Evolutionary conservation across 2,329 filamentous ascomycete genomes (phyloP).

Genomic region (Microdochium nivale): DNA sequence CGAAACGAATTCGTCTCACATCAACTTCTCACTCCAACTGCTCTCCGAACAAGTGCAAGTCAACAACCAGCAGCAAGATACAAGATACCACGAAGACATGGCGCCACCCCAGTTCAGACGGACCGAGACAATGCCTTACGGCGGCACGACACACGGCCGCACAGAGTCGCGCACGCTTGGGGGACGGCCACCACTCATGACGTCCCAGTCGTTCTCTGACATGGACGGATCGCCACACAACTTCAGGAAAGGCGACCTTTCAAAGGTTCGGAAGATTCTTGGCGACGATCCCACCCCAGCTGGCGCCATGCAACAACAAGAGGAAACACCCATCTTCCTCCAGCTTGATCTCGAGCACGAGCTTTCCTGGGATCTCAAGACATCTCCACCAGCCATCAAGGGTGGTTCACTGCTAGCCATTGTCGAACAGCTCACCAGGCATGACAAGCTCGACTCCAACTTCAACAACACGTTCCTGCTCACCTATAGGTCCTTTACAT

Average conservation of each 20-base stretch:
- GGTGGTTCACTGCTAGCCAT: constrained; percentile 83
- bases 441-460: constrained; percentile 88
- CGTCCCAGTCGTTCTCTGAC: constrained; percentile 57
- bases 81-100: constrained; percentile 8
- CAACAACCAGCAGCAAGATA: constrained; percentile 41
- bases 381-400: constrained; percentile 66
- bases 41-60: constrained; percentile 72
- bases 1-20: constrained; percentile 78
- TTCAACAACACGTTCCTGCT: constrained; percentile 98
- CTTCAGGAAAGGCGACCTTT: constrained; percentile 50
- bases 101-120: constrained; percentile 31
- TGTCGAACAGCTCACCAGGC: constrained; percentile 89
- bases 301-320: constrained; percentile 39
- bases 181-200: constrained; percentile 36
- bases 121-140: constrained; percentile 48
- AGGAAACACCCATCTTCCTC: constrained; percentile 78
- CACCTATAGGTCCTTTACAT: constrained; percentile 92
- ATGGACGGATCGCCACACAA: constrained; percentile 42
- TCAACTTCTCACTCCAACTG: constrained; percentile 80
- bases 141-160: constrained; percentile 41
- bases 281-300: constrained; percentile 53
- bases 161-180: constrained; percentile 41
- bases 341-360: constrained; percentile 82
- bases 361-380: constrained; percentile 81
- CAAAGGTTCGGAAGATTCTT: constrained; percentile 58